A percentile compares a stretch with the other conserved stretches of the same genome.
These are phyloP conservation scores for Linnemannia zychae DNA, from an alignment of 192 early-diverging fungal species.

Conservation along the genomic window DNA sequence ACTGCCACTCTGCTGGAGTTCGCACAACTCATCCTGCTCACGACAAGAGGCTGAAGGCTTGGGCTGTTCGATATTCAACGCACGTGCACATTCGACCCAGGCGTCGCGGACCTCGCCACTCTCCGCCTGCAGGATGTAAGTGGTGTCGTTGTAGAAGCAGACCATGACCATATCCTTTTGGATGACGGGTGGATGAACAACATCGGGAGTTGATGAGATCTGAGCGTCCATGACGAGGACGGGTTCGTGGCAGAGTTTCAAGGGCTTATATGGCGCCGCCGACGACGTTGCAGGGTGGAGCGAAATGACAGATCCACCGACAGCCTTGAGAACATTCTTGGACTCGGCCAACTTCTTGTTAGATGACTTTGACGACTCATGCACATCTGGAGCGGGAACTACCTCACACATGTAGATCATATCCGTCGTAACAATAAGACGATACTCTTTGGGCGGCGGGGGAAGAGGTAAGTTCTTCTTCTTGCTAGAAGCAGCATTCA, in stretches of 20 bases:
- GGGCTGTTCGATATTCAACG: conserved; percentile 36
- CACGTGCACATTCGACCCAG: conserved; percentile 33
- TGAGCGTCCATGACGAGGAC: conserved; percentile 39
- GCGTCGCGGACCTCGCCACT: conserved; percentile 29
- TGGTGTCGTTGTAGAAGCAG: conserved; percentile 48
- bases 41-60: conserved; percentile 45
- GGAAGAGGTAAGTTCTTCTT: neutral
- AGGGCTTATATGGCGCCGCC: neutral
- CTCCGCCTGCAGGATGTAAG: conserved; percentile 41
- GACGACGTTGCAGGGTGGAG: neutral
- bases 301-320: neutral
- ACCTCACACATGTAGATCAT: conserved; percentile 43
- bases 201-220: conserved; percentile 47
- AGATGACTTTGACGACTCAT: neutral
- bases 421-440: conserved; percentile 29
- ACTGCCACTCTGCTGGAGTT: neutral
- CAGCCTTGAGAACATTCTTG: neutral
- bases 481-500: neutral
- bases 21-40: conserved; percentile 26
- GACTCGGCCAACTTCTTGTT: neutral
- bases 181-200: conserved; percentile 21
- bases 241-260: conserved; percentile 35
- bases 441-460: conserved; percentile 28
- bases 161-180: conserved; percentile 51
- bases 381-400: neutral